A percentile compares a stretch with the other conserved stretches of the same genome.
phyloP scores from a whole-genome alignment of 441 rosid species.

The Daphne laureola region DNA sequence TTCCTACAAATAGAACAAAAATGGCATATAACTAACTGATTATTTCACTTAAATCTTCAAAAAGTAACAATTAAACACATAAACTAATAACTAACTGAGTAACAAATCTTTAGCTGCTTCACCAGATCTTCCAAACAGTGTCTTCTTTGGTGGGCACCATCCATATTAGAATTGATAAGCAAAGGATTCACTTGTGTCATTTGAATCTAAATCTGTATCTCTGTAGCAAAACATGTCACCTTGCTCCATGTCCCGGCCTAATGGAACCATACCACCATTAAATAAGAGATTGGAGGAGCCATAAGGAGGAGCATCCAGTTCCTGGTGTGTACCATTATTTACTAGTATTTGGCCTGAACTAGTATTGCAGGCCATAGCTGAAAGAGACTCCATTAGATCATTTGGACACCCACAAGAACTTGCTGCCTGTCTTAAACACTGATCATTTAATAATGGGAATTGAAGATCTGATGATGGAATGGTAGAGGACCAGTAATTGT shows the following conservation, averaged over 20 bases:
- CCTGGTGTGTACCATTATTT: constrained; percentile 18
- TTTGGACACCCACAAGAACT: constrained; percentile 23
- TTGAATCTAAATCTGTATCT: constrained; percentile 28
- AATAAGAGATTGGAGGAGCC: constrained; percentile 20
- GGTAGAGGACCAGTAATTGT: constrained; percentile 35
- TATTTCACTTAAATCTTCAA: no score
- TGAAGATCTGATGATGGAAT: constrained; percentile 25
- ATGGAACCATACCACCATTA: constrained; percentile 17
- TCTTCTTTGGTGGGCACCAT: constrained; percentile 33
- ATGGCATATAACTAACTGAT: neutral
- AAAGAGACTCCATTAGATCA: constrained; percentile 22
- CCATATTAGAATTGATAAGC: constrained; percentile 27
- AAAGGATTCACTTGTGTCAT: constrained; percentile 25
- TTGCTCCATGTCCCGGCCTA: constrained; percentile 29
- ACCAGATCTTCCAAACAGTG: constrained; percentile 62
- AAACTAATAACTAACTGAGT: neutral
- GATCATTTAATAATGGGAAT: constrained; percentile 18
- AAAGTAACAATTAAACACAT: no score
- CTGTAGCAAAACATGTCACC: constrained; percentile 27
- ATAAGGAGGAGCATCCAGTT: constrained; percentile 24
- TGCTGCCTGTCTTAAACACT: constrained; percentile 25
- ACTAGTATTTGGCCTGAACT: constrained; percentile 22
- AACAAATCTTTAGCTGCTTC: constrained; percentile 37
- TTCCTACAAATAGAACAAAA: constrained; percentile 39
- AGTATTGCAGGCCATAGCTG: constrained; percentile 27